phyloP scores from a whole-genome alignment of 495 filamentous ascomycete genomes.

The Amphirosellinia nigrospora region DNA sequence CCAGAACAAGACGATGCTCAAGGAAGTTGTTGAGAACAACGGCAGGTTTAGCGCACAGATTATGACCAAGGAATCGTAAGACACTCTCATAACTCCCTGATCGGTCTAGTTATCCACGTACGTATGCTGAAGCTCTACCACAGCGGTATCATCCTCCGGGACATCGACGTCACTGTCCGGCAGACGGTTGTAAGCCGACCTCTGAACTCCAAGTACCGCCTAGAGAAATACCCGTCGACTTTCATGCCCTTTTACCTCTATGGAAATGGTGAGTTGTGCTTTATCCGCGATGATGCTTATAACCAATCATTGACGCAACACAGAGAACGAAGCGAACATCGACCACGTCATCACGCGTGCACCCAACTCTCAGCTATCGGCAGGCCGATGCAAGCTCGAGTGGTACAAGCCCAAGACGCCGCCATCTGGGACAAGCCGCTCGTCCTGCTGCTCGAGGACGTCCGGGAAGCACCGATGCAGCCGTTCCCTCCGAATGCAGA shows the following conservation, averaged over 20 bases:
- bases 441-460: conserved; percentile 34
- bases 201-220: conserved; percentile 41
- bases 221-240: conserved; percentile 38
- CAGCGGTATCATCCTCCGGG: conserved; percentile 31
- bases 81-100: neutral
- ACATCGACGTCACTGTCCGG: conserved; percentile 37
- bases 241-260: conserved; percentile 57
- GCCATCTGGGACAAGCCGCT: conserved; percentile 25
- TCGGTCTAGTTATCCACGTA: neutral
- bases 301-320: neutral
- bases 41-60: conserved; percentile 30
- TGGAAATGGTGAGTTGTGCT: conserved; percentile 33
- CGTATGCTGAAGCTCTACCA: neutral
- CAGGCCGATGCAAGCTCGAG: conserved; percentile 32
- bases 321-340: conserved; percentile 37
- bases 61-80: conserved; percentile 30
- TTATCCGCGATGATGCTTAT: neutral
- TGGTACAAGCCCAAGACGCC: conserved; percentile 22
- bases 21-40: conserved; percentile 22
- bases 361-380: conserved; percentile 43
- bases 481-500: conserved; percentile 37
- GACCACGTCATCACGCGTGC: conserved; percentile 47
- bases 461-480: conserved; percentile 44
- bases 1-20: conserved; percentile 26
- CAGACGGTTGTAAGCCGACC: conserved; percentile 27